Conservation (phyloP, 768 basidiomycete genomes). For the Podaxis carcinomalis region DNA sequence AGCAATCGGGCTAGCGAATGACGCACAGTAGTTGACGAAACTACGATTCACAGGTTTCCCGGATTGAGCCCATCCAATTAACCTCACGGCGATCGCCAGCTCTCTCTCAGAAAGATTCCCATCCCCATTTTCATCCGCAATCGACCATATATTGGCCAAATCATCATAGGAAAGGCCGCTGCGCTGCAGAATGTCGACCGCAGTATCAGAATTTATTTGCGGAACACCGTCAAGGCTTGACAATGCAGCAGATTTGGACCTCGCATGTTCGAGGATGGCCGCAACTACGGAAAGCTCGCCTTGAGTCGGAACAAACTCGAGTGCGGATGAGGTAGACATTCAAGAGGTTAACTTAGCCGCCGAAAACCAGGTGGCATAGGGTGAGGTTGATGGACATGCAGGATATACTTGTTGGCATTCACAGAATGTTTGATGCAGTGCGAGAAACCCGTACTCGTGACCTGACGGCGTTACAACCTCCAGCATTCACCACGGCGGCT, state of each 20-base stretch:
- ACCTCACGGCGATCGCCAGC: conserved; percentile 15
- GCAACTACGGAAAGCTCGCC: conserved; percentile 13
- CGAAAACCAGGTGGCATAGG: neutral
- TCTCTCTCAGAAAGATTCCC: neutral
- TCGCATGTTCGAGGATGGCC: conserved; percentile 9
- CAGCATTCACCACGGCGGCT: conserved; percentile 1
- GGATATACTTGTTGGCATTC: neutral
- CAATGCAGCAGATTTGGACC: neutral
- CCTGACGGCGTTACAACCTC: neutral
- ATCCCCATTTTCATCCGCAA: too few species aligned
- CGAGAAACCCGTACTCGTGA: neutral
- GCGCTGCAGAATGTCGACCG: too few species aligned
- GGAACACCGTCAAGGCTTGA: neutral
- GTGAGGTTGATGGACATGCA: neutral
- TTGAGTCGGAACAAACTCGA: conserved; percentile 8
- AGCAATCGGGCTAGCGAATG: neutral
- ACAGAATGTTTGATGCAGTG: neutral
- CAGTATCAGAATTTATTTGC: too few species aligned
- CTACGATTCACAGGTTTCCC: conserved; percentile 11
- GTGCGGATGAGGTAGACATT: conserved; percentile 7
- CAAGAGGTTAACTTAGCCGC: neutral
- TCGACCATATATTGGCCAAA: too few species aligned
- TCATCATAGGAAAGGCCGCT: too few species aligned
- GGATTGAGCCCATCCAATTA: conserved; percentile 19
- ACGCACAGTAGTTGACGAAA: conserved; percentile 13